Evolutionary conservation across 805 yeast species (phyloP).

Genomic region (Isabelozyma heimii): DNA sequence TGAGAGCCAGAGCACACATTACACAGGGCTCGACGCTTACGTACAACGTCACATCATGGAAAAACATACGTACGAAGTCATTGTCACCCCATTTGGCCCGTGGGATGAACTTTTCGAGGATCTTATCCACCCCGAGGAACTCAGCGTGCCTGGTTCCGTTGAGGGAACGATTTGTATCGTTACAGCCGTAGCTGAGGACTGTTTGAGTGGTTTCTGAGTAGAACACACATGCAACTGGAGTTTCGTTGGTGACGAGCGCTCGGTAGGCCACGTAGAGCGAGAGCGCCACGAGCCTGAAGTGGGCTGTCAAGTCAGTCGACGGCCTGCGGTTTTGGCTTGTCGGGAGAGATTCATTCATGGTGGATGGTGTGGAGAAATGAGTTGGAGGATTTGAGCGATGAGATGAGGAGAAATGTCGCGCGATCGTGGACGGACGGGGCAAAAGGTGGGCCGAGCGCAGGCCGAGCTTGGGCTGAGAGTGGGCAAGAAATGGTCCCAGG

Average conservation of each 20-base stretch:
- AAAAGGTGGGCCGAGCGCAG: no score
- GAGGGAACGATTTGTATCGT: constrained; percentile 79
- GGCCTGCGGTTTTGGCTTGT: neutral
- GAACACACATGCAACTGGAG: constrained; percentile 42
- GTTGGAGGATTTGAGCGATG: neutral
- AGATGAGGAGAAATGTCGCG: no score
- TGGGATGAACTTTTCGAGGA: constrained; percentile 11
- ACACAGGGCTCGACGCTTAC: constrained; percentile 98
- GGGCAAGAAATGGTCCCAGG: no score
- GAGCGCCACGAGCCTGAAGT: constrained; percentile 30
- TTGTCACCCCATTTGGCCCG: constrained; percentile 16
- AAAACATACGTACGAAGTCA: constrained; percentile 27
- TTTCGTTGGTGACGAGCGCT: constrained; percentile 34
- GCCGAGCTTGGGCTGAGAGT: no score
- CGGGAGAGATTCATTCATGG: neutral
- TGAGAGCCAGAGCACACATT: constrained; percentile 92
- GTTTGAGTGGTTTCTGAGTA: constrained; percentile 30
- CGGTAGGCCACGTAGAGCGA: constrained; percentile 38
- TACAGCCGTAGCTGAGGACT: constrained; percentile 74
- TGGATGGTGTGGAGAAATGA: neutral
- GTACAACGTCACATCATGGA: constrained; percentile 64
- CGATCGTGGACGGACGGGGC: no score
- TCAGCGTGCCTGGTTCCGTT: constrained; percentile 95
- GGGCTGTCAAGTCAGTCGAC: constrained; percentile 11
- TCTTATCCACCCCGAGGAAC: constrained; percentile 66